Evolutionary conservation across 768 basidiomycete species (phyloP).

Genomic region (Cyclocybe cylindracea): DNA sequence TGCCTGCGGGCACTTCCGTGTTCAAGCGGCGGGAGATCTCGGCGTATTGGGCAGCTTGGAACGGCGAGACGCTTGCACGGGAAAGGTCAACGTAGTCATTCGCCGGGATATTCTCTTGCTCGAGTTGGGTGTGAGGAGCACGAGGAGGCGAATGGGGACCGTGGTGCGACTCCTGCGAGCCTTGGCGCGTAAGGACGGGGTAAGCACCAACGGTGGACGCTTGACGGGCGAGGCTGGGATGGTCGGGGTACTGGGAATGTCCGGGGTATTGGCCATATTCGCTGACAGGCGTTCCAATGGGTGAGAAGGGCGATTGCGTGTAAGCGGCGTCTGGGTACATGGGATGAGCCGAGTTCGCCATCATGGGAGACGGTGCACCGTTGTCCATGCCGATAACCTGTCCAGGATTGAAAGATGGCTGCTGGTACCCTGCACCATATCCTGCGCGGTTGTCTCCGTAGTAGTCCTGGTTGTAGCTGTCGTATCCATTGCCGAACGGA

Average conservation of each 20-base stretch:
- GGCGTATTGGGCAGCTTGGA: constrained; percentile 73
- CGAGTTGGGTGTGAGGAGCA: neutral
- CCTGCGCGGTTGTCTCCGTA: constrained; percentile 19
- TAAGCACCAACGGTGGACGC: constrained; percentile 16
- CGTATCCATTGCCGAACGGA: constrained; percentile 33
- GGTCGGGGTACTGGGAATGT: constrained; percentile 13
- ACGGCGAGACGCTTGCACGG: constrained; percentile 72
- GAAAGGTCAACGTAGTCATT: constrained; percentile 63
- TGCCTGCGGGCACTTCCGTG: constrained; percentile 34
- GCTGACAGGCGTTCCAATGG: constrained; percentile 13
- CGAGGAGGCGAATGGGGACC: constrained; percentile 2
- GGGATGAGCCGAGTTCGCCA: constrained; percentile 11
- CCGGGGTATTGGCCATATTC: constrained; percentile 15
- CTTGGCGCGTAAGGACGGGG: constrained; percentile 19
- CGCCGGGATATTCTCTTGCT: constrained; percentile 19
- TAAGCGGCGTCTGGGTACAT: constrained; percentile 14
- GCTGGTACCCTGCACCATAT: constrained; percentile 18
- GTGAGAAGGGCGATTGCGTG: constrained; percentile 16
- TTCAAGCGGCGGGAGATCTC: constrained; percentile 66
- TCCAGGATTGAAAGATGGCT: constrained; percentile 35
- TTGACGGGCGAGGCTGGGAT: constrained; percentile 18
- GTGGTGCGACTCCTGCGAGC: constrained; percentile 5
- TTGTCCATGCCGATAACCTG: constrained; percentile 29
- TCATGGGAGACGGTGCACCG: constrained; percentile 13
- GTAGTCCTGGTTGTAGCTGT: constrained; percentile 20